Evolutionary conservation across 805 yeast species (phyloP), one percentile per base, ranked within the genome.

Genomic region (Metschnikowia chrysomelidarum): DNA sequence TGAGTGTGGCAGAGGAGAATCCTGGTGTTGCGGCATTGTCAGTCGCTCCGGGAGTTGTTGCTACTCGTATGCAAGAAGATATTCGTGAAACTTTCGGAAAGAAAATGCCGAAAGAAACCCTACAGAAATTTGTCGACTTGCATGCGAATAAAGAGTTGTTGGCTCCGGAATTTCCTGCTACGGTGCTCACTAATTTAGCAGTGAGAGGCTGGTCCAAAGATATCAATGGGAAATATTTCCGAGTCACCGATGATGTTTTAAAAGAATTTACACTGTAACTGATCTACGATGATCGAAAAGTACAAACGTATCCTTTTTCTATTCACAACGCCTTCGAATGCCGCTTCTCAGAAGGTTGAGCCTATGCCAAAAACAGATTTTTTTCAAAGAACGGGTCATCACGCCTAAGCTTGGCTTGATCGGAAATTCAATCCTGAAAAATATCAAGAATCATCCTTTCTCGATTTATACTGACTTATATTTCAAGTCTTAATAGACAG

Each of bases 31-130:
- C 63, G 22, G 67, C 82, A 3, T 62, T 88, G 8, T 69, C 96
- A 0, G 71, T 93, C 16, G 96, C 96, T 0, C 98, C 98, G 0
- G 98, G 98, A 4, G 95, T 87, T 1, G 97, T 93, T 2, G 87
- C 87, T 54, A 91, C 98, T 1, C 67, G 67, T 14, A 91, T 93
- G 98, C 98, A 93, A 62, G 56, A 46, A 6, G 81, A 78, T 36
- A 88, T 91, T 38, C 76, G 98, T 49, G 82, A 76, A 12, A 69
- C 60, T 27, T 77, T 75, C 44, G 78, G 80, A 2, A 44, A 50
- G 4, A 64, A 65, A 18, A 89, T 89, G 96, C 65, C 71, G 0
- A 62, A 68, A 1, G 78, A 73, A 13, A 73, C 78, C 4, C 69
- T 77, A 44, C 62, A 76, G 33, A 67, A 80, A 43, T 91, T 91